Evolutionary conservation across 148 eudicot genomes (phyloP).

Genomic region (Mesembryanthemum crystallinum): DNA sequence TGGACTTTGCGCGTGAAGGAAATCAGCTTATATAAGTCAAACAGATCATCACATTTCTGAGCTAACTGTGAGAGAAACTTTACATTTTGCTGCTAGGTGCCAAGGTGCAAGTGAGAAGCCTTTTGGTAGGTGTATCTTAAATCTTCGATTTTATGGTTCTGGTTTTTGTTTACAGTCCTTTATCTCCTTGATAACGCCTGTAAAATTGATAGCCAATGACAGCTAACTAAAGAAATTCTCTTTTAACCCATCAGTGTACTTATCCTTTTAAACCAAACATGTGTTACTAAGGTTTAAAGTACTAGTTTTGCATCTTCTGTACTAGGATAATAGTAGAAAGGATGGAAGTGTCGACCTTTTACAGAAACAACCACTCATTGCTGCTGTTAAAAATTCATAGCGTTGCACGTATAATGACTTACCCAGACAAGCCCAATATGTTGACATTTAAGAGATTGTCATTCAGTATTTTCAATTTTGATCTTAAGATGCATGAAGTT

Average conservation of each 20-base stretch:
- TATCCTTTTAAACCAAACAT: no score
- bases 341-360: not conserved
- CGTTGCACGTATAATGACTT: not conserved
- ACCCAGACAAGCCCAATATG: not conserved
- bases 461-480: no score
- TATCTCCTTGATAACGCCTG: no score
- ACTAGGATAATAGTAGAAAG: not conserved
- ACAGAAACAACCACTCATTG: not conserved
- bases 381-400: not conserved
- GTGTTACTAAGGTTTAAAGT: no score
- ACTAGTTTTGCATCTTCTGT: not conserved
- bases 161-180: no score
- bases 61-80: constrained; percentile 82
- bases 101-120: no score
- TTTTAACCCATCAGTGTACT: not conserved
- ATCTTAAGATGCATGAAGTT: constrained; percentile 4
- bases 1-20: constrained; percentile 67
- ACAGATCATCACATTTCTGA: constrained; percentile 84
- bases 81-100: no score
- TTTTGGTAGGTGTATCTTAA: no score
- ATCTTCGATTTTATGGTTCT: no score
- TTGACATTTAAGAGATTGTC: not conserved
- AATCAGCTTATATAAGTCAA: constrained; percentile 82
- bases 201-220: not conserved
- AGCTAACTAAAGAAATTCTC: not conserved